Base-by-base conservation (phyloP, 352 stramenopile species). In the Sclerospora graminicola region DNA sequence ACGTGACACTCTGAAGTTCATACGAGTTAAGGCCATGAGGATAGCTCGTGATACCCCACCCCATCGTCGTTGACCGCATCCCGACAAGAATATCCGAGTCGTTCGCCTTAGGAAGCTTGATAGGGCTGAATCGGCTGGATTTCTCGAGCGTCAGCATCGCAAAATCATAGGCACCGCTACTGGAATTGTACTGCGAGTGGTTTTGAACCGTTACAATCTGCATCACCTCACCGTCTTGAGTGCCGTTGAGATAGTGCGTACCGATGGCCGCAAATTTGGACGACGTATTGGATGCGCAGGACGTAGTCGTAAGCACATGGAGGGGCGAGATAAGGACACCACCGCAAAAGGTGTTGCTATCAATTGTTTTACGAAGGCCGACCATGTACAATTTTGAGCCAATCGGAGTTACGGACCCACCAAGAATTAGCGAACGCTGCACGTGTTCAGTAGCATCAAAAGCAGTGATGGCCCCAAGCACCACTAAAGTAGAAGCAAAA, bases 141-240 rank as follows among this genome's bases (percentile, higher is more conserved):
- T 40, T 51, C 11, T 44, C 35, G n/a, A 79, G 41, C 20, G 54
- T 51, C 11, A 77, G 36, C 8, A 79, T 26, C 2, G 57, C 40
- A 24, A 76, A 62, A 43, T 79, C 57, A 27, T 70, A 58, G 4
- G 41, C 26, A 10, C 51, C 45, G 5, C 40, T 51, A 7, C 45
- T 66, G 57, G 31, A 6, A 16, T 35, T 18, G 30, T 54, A 76
- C 18, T 74, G 45, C 8, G 67, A 58, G 63, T 79, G 63, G 10
- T 57, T 44, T 5, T 35, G 51, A 11, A 56, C 15, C 0, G 47
- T 38, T 10, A 50, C 8, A 15, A 76, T 57, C 31, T 57, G 34
- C 14, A 70, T 63, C 29, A 57, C 55, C 5, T 69, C 56, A 10
- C 48, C 51, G 32, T 57, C 45, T 23, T 51, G 13, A 23, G 26